A percentile compares a stretch with the other conserved stretches of the same genome.
These are phyloP conservation scores for Paulownia fortunei DNA, from an alignment of 257 asterid genomes.

Conservation along the genomic window DNA sequence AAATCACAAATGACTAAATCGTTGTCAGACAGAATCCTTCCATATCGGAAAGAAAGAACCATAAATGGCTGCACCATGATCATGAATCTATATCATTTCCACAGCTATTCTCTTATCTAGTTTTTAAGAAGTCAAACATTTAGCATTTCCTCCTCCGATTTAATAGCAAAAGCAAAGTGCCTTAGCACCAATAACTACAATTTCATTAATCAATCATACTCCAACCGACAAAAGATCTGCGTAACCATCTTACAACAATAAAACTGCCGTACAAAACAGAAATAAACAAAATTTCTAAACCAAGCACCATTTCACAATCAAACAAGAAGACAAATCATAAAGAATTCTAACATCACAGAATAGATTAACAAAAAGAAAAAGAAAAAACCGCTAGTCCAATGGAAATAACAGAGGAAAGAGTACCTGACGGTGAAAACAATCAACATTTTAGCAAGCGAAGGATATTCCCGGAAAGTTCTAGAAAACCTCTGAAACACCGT, in stretches of 20 bases:
- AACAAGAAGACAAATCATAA: slow-evolving; percentile 1
- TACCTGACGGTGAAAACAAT: slow-evolving; percentile 74
- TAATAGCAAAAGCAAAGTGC: background rate
- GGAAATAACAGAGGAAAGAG: slow-evolving; percentile 8
- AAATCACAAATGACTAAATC: background rate
- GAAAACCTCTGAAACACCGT: slow-evolving; percentile 62
- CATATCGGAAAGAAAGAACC: background rate
- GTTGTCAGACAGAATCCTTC: background rate
- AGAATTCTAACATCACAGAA: background rate
- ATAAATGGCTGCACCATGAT: background rate
- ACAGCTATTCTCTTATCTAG: background rate
- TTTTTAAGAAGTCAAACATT: background rate
- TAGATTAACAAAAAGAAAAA: background rate
- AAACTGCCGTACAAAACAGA: background rate
- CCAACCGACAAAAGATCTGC: slow-evolving; percentile 18
- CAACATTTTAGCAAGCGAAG: slow-evolving; percentile 61
- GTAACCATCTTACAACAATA: background rate
- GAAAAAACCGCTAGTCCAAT: no score
- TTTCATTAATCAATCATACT: background rate
- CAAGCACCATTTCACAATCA: slow-evolving; percentile 16
- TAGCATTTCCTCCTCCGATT: background rate
- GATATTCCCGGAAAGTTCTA: slow-evolving; percentile 58
- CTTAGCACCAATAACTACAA: slow-evolving; percentile 8
- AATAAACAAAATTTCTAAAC: background rate
- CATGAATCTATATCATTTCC: slow-evolving; percentile 5